Evolutionary conservation across 805 yeast genomes (phyloP), one percentile per base, ranked within the genome.

Genomic region (Schwanniomyces sp.): DNA sequence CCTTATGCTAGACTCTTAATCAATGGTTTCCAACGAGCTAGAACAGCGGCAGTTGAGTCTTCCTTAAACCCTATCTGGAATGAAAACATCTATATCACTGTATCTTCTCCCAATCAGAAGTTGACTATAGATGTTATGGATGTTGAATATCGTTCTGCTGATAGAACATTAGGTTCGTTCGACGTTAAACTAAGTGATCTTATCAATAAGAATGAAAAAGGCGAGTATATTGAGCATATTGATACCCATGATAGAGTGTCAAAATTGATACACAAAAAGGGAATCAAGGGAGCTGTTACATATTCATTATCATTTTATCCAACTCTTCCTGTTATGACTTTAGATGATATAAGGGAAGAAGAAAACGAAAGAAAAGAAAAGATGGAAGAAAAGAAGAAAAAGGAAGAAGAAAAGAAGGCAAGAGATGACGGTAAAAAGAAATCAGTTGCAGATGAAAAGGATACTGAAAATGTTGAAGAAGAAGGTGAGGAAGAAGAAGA

Each of bases 121-220:
- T 67, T 94, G 52, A 84, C 91, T 1, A 64, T 94, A 47, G 98
- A 94, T 63, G 95, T 84, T 6, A 88, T 94, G 96, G 98, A 94
- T 69, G 87, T 86, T 29, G 92, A 91, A 69, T 79, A 78, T 49
- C 78, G 71, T 45, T 80, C 86, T n/a, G 80, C 82, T 38, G 99
- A 94, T 67, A 82, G 97, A 58, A 81, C 95, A 4, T 78, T 94
- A 42, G 99, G 99, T 45, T 78, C 85, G 2, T 85, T 88, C 69
- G 85, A 84, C 57, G 69, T 94, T 17, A 80, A 82, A 57, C 72
- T 88, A 52, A 74, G 76, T 46, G 88, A 84, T 25, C 70, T 89
- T 56, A 82, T 92, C 61, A 78, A 80, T 52, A 84, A 80, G 61
- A 73, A 86, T 50, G 96, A 88, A 46, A 72, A 75, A 48, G 86